These are phyloP conservation scores for Arachnomyces sp. DNA, from an alignment of 2,329 filamentous ascomycete genomes.

Conservation along the genomic window DNA sequence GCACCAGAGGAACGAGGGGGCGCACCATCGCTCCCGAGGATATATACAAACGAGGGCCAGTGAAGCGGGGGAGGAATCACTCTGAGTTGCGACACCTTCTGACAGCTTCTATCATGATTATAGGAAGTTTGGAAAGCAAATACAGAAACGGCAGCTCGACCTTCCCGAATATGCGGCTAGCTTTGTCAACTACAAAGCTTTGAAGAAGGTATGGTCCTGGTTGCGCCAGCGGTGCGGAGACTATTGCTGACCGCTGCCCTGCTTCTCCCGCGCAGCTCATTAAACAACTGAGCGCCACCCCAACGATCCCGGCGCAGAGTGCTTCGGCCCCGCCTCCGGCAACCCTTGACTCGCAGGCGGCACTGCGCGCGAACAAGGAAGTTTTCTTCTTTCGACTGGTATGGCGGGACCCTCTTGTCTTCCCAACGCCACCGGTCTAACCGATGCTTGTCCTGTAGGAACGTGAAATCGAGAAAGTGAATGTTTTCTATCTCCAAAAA, in stretches of 20 bases:
- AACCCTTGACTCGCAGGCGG: constrained; percentile 66
- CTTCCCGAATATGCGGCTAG: constrained; percentile 98
- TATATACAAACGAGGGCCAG: too few species aligned
- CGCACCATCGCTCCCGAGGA: too few species aligned
- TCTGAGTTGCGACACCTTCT: not conserved
- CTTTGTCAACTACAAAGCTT: constrained; percentile 98
- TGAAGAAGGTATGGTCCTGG: constrained; percentile 70
- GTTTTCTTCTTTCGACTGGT: constrained; percentile 98
- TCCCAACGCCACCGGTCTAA: not conserved
- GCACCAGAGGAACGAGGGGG: too few species aligned
- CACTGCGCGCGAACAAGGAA: constrained; percentile 91
- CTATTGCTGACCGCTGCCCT: constrained; percentile 8
- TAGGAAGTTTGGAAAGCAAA: constrained; percentile 99
- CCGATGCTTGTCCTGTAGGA: constrained; percentile 52
- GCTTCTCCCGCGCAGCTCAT: constrained; percentile 62
- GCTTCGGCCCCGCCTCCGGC: constrained; percentile 32
- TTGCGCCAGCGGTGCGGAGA: constrained; percentile 1
- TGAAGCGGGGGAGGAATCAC: too few species aligned
- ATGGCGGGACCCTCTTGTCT: constrained; percentile 27
- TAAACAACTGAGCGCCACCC: constrained; percentile 92
- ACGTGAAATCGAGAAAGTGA: constrained; percentile 96
- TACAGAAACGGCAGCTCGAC: constrained; percentile 97
- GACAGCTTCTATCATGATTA: constrained; percentile 2
- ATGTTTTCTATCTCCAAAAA: constrained; percentile 94
- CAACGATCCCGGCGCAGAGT: constrained; percentile 69